A percentile compares a stretch with the other conserved stretches of the same genome.
Evolutionary conservation across 345 rosid genomes (phyloP).

Genomic region (Citrus cavaleriei): DNA sequence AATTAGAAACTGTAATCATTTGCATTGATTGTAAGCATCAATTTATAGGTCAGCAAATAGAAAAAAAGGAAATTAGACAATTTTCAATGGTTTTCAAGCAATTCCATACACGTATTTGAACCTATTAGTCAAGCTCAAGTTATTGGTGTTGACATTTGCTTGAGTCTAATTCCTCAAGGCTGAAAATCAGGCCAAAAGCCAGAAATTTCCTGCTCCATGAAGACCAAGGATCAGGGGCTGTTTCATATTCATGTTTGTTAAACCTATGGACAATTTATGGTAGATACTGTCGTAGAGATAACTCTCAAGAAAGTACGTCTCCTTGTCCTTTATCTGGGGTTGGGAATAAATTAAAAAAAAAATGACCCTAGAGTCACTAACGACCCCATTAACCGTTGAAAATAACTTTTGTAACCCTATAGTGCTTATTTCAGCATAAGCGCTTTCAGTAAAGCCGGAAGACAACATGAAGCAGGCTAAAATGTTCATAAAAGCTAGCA

Average conservation of each 20-base stretch:
- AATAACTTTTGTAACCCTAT: not conserved
- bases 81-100: not conserved
- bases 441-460: not conserved
- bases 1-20: constrained; percentile 5
- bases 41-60: not conserved
- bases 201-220: not conserved
- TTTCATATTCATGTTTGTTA: not conserved
- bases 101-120: not conserved
- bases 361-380: not conserved
- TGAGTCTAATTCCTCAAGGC: not conserved
- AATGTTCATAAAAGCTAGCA: not conserved
- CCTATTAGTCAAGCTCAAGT: not conserved
- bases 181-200: not conserved
- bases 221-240: not conserved
- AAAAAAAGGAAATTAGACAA: not conserved
- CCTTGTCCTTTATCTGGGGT: not conserved
- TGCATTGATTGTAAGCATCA: not conserved
- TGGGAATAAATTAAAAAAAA: not conserved
- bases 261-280: not conserved
- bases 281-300: not conserved
- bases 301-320: not conserved
- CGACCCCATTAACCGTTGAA: not conserved
- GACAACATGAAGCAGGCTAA: not conserved
- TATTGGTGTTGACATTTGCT: not conserved
- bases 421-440: not conserved